Conservation (phyloP, 371 early-diverging fungal genomes). For the Apophysomyces trapeziformis region DNA sequence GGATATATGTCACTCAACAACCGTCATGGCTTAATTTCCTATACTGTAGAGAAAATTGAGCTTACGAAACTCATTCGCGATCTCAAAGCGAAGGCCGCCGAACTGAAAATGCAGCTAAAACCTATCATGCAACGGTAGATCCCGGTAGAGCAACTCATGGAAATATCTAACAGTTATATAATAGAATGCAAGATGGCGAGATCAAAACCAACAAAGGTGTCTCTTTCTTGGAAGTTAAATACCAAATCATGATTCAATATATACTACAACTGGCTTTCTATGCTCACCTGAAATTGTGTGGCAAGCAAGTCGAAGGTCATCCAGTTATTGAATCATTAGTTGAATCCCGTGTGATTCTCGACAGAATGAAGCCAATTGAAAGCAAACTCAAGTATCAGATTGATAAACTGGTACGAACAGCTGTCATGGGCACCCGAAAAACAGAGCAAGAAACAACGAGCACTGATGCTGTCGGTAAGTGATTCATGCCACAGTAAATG, state of each 20-base stretch:
- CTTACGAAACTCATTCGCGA: constrained; percentile 54
- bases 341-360: constrained; percentile 83
- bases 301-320: constrained; percentile 66
- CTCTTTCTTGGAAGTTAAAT: constrained; percentile 85
- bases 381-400: constrained; percentile 94
- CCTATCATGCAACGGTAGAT: constrained; percentile 59
- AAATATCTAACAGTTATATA: background rate
- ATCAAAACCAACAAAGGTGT: constrained; percentile 81
- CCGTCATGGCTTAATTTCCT: background rate
- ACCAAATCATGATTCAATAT: constrained; percentile 88
- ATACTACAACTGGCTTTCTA: constrained; percentile 77
- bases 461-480: constrained; percentile 23
- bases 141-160: background rate
- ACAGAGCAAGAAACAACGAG: constrained; percentile 23
- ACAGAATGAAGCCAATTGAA: constrained; percentile 94
- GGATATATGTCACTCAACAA: background rate
- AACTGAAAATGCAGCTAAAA: constrained; percentile 57
- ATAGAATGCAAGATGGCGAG: constrained; percentile 57
- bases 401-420: constrained; percentile 89
- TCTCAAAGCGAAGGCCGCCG: constrained; percentile 57
- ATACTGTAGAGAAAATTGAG: constrained; percentile 12
- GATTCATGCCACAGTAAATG: background rate
- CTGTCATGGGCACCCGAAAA: constrained; percentile 55
- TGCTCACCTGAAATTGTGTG: constrained; percentile 78
- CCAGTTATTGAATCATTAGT: constrained; percentile 74